Conservation (phyloP, 1,139 yeast species). For the Protomyces pachydermus region DNA sequence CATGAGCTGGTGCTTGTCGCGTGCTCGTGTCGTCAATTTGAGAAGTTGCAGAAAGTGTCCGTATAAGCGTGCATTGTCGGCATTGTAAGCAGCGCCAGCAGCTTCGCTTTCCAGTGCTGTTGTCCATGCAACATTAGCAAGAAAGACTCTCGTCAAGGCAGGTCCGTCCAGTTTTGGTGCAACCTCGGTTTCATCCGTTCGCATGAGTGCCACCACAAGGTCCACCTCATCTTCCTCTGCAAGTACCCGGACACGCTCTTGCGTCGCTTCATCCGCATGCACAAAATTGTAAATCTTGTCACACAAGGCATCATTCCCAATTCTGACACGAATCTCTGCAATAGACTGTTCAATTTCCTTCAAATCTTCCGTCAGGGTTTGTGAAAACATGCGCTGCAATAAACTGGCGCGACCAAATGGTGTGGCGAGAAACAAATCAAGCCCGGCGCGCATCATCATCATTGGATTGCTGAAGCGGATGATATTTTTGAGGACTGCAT, state of each 20-base stretch:
- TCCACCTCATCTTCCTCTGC: conserved; percentile 35
- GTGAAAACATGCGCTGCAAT: conserved; percentile 65
- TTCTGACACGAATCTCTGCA: conserved; percentile 45
- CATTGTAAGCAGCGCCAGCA: conserved; percentile 31
- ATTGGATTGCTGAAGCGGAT: conserved; percentile 80
- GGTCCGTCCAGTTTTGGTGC: conserved; percentile 30
- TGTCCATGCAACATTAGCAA: conserved; percentile 44
- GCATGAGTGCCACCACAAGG: conserved; percentile 36
- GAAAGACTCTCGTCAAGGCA: conserved; percentile 33
- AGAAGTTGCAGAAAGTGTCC: conserved; percentile 56
- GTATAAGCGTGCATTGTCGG: conserved; percentile 35
- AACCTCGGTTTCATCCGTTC: conserved; percentile 30
- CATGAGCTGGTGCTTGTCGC: conserved; percentile 69
- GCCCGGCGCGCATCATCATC: conserved; percentile 67
- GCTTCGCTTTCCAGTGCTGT: conserved; percentile 36
- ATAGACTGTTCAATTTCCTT: conserved; percentile 58
- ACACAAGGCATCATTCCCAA: conserved; percentile 38
- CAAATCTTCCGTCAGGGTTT: conserved; percentile 73
- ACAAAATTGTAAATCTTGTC: conserved; percentile 37
- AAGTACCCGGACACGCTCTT: conserved; percentile 34
- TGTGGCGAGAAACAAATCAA: conserved; percentile 74
- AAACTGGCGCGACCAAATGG: conserved; percentile 68
- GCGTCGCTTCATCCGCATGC: conserved; percentile 32
- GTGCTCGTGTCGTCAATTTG: conserved; percentile 59
- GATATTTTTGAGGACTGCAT: conserved; percentile 65